phyloP scores from a whole-genome alignment of 2,329 filamentous ascomycete species.

The Cladophialophora exuberans region DNA sequence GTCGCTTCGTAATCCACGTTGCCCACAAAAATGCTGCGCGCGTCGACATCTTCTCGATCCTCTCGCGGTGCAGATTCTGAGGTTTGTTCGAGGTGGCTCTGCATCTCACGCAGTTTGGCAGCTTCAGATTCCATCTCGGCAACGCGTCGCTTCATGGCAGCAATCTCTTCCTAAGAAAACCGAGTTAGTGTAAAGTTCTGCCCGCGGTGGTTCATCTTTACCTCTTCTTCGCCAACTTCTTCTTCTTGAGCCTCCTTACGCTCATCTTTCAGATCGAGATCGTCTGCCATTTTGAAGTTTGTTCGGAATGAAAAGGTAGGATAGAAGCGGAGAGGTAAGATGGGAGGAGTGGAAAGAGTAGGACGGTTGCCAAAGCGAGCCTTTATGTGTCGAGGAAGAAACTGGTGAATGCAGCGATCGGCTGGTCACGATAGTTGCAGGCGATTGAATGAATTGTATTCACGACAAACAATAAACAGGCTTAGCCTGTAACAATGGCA shows the following conservation, averaged over 20 bases:
- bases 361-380: no score
- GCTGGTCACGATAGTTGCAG: no score
- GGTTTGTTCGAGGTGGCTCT: conserved; percentile 81
- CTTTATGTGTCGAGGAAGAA: conserved; percentile 1
- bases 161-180: conserved; percentile 69
- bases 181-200: background rate
- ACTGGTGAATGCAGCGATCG: no score
- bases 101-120: conserved; percentile 84
- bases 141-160: conserved; percentile 82
- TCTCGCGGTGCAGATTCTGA: conserved; percentile 76
- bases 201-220: conserved; percentile 31
- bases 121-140: conserved; percentile 91
- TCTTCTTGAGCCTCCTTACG: conserved; percentile 44
- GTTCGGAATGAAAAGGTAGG: conserved; percentile 6
- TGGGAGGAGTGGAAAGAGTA: background rate
- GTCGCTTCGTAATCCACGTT: conserved; percentile 98
- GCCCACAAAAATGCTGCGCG: conserved; percentile 94
- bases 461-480: no score
- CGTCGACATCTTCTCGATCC: conserved; percentile 94
- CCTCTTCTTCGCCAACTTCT: conserved; percentile 50
- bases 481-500: no score
- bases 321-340: background rate
- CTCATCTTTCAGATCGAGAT: conserved; percentile 43
- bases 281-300: conserved; percentile 36
- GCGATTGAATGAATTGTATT: no score